Evolutionary conservation across 495 filamentous ascomycete genomes (phyloP), one percentile per base, ranked within the genome.

Genomic region (Usnea hakonensis): DNA sequence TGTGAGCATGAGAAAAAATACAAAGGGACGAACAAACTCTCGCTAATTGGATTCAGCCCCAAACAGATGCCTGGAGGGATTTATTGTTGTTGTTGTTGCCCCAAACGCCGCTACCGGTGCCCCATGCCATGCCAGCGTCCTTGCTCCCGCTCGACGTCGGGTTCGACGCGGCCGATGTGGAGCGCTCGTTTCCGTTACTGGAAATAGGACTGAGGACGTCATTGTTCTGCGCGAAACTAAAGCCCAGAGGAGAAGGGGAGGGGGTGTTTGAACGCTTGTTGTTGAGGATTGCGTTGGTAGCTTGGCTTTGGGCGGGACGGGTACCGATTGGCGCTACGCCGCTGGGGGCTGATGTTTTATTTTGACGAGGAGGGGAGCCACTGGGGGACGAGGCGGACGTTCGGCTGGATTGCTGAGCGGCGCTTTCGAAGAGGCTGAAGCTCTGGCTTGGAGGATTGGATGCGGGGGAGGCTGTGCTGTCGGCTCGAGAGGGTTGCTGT

Each of bases 251-350:
- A 35, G 92, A 96, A 28, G 91, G 89, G 26, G 97, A 80, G 58
- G 94, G 91, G 19, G 92, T 95, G 6, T 88, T 95, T 2, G 91
- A 87, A 32, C 91, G 88, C 80, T 95, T 96, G 78, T 82, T 90
- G 37, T 16, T 56, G 67, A 91, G 72, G 19, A 81, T 82, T 17
- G 86, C 78, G 72, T 91, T 93, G 14, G 74, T 60, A 0, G 77
- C 70, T 64, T 85, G 83, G 52, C 59, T 68, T 46, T 77, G 79
- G 30, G 80, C 76, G 0, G 92, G 94, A 35, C 94, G 87, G 55
- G 95, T 96, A 43, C 94, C 94, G 67, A 98, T 98, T 28, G 94
- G 93, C 19, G 92, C 93, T 23, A 97, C 90, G 23, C 84, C 78
- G 48, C 48, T 52, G 37, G 85, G 79, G 48, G 84, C 81, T 13